A percentile compares a stretch with the other conserved stretches of the same genome.
Conservation (phyloP, 2,329 filamentous ascomycete species). For the Onygena corvina region DNA sequence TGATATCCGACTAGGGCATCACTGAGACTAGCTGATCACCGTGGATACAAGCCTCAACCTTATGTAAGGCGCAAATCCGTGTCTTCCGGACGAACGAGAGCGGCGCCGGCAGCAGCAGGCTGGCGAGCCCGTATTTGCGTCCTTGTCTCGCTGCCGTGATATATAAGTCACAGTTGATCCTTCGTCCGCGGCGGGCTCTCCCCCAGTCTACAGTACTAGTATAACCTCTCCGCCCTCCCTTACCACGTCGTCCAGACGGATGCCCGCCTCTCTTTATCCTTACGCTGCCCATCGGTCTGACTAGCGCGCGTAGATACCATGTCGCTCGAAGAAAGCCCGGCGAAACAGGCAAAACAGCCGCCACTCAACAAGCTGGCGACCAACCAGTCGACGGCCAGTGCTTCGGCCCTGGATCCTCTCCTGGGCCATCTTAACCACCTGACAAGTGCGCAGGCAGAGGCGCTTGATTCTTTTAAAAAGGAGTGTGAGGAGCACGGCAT, state of each 20-base stretch:
- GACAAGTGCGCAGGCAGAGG: conserved; percentile 52
- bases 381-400: conserved; percentile 3
- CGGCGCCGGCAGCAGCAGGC: background rate
- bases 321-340: conserved; percentile 11
- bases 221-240: no score
- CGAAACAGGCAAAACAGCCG: conserved; percentile 8
- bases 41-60: conserved; percentile 3
- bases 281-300: no score
- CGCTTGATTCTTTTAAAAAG: conserved; percentile 60
- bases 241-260: no score
- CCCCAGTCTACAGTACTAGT: no score
- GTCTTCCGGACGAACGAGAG: conserved; percentile 4
- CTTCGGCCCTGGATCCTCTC: conserved; percentile 11
- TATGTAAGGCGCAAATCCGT: conserved; percentile 1
- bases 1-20: no score
- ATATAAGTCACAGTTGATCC: no score
- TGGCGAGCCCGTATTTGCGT: background rate
- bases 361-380: conserved; percentile 2
- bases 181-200: no score
- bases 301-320: no score
- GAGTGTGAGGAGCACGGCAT: conserved; percentile 52
- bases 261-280: background rate
- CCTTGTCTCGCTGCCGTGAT: background rate
- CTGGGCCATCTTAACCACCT: conserved; percentile 69
- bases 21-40: background rate